A percentile compares a stretch with the other conserved stretches of the same genome.
These are phyloP conservation scores for Salix dunnii DNA, from an alignment of 345 rosid species.

Conservation along the genomic window DNA sequence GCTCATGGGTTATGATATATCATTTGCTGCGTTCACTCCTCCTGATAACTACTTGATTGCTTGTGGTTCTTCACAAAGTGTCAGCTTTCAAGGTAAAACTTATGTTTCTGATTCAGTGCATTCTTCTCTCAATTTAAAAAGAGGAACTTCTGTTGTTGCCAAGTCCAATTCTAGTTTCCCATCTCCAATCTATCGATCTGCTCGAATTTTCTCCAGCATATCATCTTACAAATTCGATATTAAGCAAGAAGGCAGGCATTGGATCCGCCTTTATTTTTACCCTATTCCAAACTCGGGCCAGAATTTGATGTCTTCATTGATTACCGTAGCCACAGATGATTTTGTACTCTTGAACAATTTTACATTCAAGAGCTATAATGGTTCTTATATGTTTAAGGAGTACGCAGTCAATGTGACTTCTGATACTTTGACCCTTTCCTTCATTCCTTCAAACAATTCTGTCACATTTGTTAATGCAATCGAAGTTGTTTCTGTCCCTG, in stretches of 20 bases:
- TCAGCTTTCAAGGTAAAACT: constrained; percentile 63
- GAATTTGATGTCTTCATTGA: constrained; percentile 52
- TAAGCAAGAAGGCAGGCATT: constrained; percentile 70
- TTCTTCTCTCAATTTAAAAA: constrained; percentile 49
- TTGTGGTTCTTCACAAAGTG: constrained; percentile 77
- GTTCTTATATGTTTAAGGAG: constrained; percentile 78
- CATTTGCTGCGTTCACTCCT: constrained; percentile 55
- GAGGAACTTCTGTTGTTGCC: constrained; percentile 46
- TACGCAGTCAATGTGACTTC: constrained; percentile 80
- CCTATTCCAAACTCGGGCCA: constrained; percentile 53
- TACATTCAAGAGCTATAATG: constrained; percentile 59
- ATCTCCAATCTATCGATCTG: constrained; percentile 65
- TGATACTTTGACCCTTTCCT: constrained; percentile 51
- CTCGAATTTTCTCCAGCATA: constrained; percentile 67
- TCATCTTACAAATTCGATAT: constrained; percentile 74
- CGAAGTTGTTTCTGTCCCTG: constrained; percentile 86
- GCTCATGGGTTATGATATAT: constrained; percentile 30
- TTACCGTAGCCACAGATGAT: constrained; percentile 66
- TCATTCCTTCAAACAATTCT: constrained; percentile 71
- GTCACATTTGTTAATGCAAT: constrained; percentile 87
- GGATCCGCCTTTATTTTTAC: constrained; percentile 93
- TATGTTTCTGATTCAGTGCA: constrained; percentile 73
- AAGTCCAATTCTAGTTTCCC: constrained; percentile 46
- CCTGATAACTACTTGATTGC: constrained; percentile 73
- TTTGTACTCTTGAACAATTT: constrained; percentile 86